phyloP scores from a whole-genome alignment of 1,284 basidiomycete genomes.

The Ganoderma sp. region DNA sequence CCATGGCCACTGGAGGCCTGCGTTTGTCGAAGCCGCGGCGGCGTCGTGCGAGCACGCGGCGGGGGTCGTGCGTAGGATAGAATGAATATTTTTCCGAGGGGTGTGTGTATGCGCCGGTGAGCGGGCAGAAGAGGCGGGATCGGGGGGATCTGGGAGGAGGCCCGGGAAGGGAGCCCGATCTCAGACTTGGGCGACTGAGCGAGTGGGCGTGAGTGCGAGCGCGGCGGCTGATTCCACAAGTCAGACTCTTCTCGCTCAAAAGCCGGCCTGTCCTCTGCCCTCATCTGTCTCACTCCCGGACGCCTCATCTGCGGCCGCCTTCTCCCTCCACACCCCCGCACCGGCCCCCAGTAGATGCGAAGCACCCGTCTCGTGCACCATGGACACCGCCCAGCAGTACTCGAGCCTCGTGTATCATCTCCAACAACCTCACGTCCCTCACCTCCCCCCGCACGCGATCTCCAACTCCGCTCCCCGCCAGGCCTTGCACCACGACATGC shows the following conservation, averaged over 20 bases:
- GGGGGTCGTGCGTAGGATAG: constrained; percentile 8
- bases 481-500: constrained; percentile 31
- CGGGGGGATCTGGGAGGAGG: constrained; percentile 26
- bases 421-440: constrained; percentile 30
- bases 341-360: constrained; percentile 27
- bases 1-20: not conserved
- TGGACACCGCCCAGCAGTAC: constrained; percentile 37
- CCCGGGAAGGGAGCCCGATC: constrained; percentile 23
- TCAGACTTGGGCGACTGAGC: constrained; percentile 7
- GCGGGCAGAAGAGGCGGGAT: constrained; percentile 21
- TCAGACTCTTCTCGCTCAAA: constrained; percentile 18
- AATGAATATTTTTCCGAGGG: not conserved
- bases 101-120: constrained; percentile 1
- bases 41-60: constrained; percentile 13
- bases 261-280: constrained; percentile 23
- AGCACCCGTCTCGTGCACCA: constrained; percentile 27
- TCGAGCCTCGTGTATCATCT: constrained; percentile 38
- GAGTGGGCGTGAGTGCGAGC: constrained; percentile 3
- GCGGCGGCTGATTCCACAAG: constrained; percentile 5
- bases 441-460: constrained; percentile 29
- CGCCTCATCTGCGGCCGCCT: constrained; percentile 31
- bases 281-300: constrained; percentile 29
- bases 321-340: constrained; percentile 7
- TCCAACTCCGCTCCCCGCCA: constrained; percentile 30
- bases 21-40: constrained; percentile 1